Percentiles rank a stretch among this genome's conserved stretches.
phyloP scores from a whole-genome alignment of 768 basidiomycete species.

The Tulasnella sp. region DNA sequence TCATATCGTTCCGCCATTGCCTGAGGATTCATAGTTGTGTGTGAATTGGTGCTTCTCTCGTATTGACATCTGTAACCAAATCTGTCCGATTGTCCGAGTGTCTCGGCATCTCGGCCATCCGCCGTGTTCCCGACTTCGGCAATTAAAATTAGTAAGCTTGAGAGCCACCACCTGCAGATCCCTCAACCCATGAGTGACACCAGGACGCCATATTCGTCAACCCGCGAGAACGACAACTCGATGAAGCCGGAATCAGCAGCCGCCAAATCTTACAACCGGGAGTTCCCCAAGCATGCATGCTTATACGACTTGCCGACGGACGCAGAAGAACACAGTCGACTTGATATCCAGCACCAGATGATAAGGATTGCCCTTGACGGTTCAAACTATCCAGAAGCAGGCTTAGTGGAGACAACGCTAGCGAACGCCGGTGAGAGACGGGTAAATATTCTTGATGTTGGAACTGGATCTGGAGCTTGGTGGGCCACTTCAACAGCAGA shows the following conservation, averaged over 20 bases:
- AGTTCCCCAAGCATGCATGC: background rate
- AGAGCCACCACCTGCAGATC: no score
- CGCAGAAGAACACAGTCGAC: background rate
- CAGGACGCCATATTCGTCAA: background rate
- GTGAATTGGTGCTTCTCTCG: no score
- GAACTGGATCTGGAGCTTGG: background rate
- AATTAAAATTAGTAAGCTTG: no score
- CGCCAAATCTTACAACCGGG: background rate
- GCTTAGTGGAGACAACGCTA: background rate
- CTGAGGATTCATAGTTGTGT: background rate
- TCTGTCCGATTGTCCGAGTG: no score
- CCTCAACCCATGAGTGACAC: background rate
- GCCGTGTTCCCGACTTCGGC: no score
- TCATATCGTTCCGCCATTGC: background rate
- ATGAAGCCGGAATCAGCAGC: background rate
- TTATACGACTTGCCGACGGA: background rate
- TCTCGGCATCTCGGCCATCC: no score
- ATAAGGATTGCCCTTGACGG: background rate
- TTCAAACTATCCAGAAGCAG: background rate
- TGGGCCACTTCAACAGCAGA: background rate
- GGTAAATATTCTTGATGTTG: background rate
- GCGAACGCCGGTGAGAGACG: background rate
- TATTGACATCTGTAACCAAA: no score
- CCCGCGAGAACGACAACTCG: background rate
- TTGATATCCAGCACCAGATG: background rate